These are phyloP conservation scores for Thielaviopsis musarum DNA, from an alignment of 2,329 filamentous ascomycete genomes.

Conservation along the genomic window DNA sequence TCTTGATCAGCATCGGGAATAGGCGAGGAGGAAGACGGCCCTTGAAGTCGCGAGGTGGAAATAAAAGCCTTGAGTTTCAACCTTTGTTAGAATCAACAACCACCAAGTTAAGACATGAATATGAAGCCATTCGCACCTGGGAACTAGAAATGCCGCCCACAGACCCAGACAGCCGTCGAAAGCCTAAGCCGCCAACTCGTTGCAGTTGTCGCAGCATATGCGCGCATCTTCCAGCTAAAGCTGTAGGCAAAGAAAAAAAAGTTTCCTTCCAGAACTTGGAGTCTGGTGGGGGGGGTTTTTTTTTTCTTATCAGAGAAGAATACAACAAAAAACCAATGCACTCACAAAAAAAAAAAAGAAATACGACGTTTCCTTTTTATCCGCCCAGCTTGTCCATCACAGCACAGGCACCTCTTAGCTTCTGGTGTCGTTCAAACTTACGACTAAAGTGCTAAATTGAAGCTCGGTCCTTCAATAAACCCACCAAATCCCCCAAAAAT, in stretches of 20 bases:
- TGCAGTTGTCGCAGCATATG: constrained; percentile 6
- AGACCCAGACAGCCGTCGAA: background rate
- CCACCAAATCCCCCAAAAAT: background rate
- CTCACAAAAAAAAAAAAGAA: too few species aligned
- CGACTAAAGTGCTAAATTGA: background rate
- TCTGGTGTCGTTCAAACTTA: too few species aligned
- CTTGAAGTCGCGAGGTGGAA: background rate
- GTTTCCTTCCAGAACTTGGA: background rate
- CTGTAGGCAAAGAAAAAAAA: background rate
- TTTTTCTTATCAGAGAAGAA: background rate
- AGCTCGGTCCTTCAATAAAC: background rate
- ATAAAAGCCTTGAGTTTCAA: background rate
- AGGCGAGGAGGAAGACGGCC: background rate
- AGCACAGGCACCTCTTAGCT: too few species aligned
- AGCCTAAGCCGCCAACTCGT: constrained; percentile 5
- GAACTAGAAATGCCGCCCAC: background rate
- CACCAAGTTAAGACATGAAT: background rate
- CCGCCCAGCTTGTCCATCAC: background rate
- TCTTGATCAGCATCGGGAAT: background rate
- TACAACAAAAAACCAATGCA: background rate
- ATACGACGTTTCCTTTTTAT: background rate
- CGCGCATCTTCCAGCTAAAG: constrained; percentile 6
- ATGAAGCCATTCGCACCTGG: background rate
- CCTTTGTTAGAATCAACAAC: background rate
- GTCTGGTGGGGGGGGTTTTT: too few species aligned